phyloP scores from a whole-genome alignment of 805 yeast species.

The Candida glaebosa region DNA sequence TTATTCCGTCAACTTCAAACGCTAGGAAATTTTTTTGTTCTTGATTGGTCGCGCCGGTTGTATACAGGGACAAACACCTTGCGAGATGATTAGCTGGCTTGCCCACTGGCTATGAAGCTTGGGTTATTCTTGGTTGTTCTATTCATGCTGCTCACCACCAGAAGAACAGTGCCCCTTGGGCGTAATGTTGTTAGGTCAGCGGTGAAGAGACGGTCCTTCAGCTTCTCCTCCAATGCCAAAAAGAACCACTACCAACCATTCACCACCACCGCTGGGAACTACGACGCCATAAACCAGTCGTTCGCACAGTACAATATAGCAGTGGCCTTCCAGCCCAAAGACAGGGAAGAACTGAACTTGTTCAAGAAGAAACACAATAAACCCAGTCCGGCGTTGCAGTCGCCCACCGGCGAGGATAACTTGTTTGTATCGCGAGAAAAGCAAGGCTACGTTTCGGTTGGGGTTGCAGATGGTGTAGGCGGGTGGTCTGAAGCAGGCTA shows the following conservation, averaged over 20 bases:
- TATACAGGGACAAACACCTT: background rate
- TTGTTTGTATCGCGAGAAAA: constrained; percentile 46
- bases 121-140: background rate
- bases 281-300: constrained; percentile 15
- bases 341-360: constrained; percentile 50
- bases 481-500: constrained; percentile 94
- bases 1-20: constrained; percentile 3
- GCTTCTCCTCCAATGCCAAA: constrained; percentile 15
- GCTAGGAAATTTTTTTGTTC: constrained; percentile 3
- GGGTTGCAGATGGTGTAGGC: constrained; percentile 96
- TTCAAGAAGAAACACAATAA: constrained; percentile 26
- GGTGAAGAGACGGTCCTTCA: constrained; percentile 14
- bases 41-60: constrained; percentile 1
- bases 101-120: background rate
- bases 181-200: constrained; percentile 10
- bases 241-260: constrained; percentile 7
- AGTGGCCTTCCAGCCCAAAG: constrained; percentile 74
- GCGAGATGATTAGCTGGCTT: background rate
- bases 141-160: background rate
- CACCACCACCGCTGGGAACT: constrained; percentile 15
- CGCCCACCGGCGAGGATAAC: constrained; percentile 77
- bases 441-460: constrained; percentile 52
- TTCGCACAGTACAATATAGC: constrained; percentile 49
- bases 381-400: constrained; percentile 33
- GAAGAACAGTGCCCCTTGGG: constrained; percentile 1